Evolutionary conservation across 1,139 yeast genomes (phyloP).

Genomic region (Pichia sp.): DNA sequence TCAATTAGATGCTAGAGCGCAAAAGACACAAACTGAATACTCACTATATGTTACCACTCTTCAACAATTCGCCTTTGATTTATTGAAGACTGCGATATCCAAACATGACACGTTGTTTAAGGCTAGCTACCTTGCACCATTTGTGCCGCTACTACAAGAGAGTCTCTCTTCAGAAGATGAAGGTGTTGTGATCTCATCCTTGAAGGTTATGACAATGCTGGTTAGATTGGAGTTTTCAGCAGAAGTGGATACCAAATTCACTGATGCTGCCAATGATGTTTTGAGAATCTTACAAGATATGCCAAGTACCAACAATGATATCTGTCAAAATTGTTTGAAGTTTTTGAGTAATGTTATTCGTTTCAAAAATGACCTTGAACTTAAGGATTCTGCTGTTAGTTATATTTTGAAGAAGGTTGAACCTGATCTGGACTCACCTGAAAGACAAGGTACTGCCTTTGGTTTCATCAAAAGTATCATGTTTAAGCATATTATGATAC

Average conservation of each 20-base stretch:
- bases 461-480: conserved; percentile 73
- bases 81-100: conserved; percentile 64
- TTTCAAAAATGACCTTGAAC: conserved; percentile 54
- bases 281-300: conserved; percentile 64
- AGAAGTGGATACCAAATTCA: conserved; percentile 46
- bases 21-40: conserved; percentile 44
- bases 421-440: conserved; percentile 90
- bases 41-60: conserved; percentile 49
- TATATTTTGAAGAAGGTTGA: conserved; percentile 68
- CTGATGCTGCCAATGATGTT: conserved; percentile 54
- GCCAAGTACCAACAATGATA: conserved; percentile 70
- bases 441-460: conserved; percentile 82
- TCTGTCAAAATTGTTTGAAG: conserved; percentile 77
- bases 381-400: conserved; percentile 69
- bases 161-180: conserved; percentile 64
- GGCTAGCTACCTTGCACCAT: conserved; percentile 57
- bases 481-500: conserved; percentile 64
- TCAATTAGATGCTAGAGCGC: conserved; percentile 52
- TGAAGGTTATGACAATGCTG: conserved; percentile 55
- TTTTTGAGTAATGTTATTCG: conserved; percentile 69
- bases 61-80: conserved; percentile 73
- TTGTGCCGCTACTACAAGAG: conserved; percentile 63
- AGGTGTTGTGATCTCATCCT: conserved; percentile 60
- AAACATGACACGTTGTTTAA: conserved; percentile 53
- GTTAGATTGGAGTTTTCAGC: conserved; percentile 59